Base-by-base conservation (phyloP, 495 filamentous ascomycete genomes). In the Neurospora hispaniola region DNA sequence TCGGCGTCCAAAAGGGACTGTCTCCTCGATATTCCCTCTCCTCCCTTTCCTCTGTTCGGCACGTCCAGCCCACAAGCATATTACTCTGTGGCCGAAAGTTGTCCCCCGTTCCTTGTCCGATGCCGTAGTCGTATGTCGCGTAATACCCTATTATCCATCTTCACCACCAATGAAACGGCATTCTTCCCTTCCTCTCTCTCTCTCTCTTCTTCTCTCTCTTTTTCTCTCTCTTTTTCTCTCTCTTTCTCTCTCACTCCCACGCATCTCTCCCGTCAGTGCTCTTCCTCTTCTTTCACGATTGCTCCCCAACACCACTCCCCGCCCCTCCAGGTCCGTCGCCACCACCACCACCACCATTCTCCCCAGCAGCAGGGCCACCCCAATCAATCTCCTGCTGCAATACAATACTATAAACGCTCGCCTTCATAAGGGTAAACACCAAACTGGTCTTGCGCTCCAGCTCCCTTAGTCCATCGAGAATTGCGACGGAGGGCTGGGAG, bases 381-480 rank as follows among this genome's bases (percentile, higher is more conserved):
- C 84, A 86, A 74, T 86, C 89, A 72, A 96, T 96, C 88, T 98
- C 92, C 85, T 98, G 94, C 86, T 98, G 94, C 84, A 99, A 81
- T 76, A 99, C 94, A 85, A 99, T 98, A 80, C 92, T 96, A 81
- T 98, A 98, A 69, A 98, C 96, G 82, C 95, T 98, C 42, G 96
- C 95, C 85, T 99, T 98, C 79, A 99, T 86, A 79, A 98, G 79
- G 73, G 96, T 99, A 81, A 95, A 97, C 42, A 98, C 96, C 46
- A 96, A 85, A 66, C 92, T 92, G 35, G 94, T 97, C 86, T 98
- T 97, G 75, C 96, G 87, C 84, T 99, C 96, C 70, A 99, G 86
- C 42, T 92, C 88, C 68, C 96, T 85, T 74, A 99, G 82, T n/a
- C 90, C 89, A 80, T 99, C 95, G 42, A 94, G 84, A 69, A 94